phyloP scores from a whole-genome alignment of 805 yeast species.

The Kazachstania taianensis region DNA sequence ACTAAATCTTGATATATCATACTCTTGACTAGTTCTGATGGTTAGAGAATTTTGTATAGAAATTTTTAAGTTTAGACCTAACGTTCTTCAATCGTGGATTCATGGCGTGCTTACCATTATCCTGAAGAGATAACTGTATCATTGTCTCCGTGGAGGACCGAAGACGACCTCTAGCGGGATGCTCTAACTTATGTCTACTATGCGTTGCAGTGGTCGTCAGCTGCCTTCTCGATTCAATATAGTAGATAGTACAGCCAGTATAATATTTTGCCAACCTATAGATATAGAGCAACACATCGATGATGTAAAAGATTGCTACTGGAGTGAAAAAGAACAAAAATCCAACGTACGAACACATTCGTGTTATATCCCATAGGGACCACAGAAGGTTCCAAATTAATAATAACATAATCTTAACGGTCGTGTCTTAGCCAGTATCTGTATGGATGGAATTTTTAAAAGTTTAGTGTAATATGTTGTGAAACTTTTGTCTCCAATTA shows the following conservation, averaged over 20 bases:
- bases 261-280: constrained; percentile 3
- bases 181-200: no score
- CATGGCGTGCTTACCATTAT: neutral
- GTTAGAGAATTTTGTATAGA: constrained; percentile 1
- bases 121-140: neutral
- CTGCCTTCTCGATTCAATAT: neutral
- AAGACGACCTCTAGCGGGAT: neutral
- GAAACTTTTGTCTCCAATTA: no score
- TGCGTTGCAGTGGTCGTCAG: neutral
- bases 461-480: no score
- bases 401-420: no score
- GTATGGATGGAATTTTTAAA: no score
- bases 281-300: constrained; percentile 5
- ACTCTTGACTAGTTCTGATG: no score
- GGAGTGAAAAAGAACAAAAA: neutral
- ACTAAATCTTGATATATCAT: neutral
- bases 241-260: neutral
- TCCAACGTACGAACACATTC: constrained; percentile 1
- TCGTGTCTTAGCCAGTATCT: no score
- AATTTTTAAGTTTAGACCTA: neutral
- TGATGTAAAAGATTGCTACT: constrained; percentile 1
- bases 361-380: neutral
- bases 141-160: neutral
- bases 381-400: neutral
- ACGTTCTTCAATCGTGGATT: neutral